A percentile compares a stretch with the other conserved stretches of the same genome.
phyloP scores from a whole-genome alignment of 331 rosid genomes.

The Phaseolus coccineus region DNA sequence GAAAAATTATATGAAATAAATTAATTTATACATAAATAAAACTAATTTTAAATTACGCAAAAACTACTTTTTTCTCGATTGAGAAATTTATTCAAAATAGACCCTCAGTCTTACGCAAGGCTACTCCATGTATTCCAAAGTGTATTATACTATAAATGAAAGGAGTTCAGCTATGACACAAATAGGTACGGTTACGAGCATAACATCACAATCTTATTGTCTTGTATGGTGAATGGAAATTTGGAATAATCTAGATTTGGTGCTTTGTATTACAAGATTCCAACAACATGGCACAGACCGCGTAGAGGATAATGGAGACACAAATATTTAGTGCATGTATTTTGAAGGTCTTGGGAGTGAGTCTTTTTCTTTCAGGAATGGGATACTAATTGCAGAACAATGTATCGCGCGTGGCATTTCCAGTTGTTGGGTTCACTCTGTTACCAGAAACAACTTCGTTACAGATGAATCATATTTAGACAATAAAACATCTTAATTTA shows the following conservation, averaged over 20 bases:
- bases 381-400: conserved; percentile 71
- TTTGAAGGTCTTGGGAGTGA: conserved; percentile 17
- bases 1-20: too few relatives aligned
- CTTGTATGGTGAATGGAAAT: not conserved
- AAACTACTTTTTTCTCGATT: too few relatives aligned
- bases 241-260: not conserved
- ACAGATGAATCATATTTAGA: conserved; percentile 24
- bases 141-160: not conserved
- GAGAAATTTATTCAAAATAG: too few relatives aligned
- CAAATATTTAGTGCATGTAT: not conserved
- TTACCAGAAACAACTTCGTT: conserved; percentile 37
- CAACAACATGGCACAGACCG: not conserved
- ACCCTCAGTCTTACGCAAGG: not conserved
- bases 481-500: not conserved
- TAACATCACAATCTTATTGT: not conserved
- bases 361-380: conserved; percentile 37
- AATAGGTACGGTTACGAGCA: conserved; percentile 8
- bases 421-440: conserved; percentile 84
- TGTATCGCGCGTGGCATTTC: conserved; percentile 82
- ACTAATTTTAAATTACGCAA: too few relatives aligned
- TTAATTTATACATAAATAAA: too few relatives aligned
- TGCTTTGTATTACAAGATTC: not conserved
- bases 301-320: not conserved
- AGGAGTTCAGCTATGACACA: not conserved
- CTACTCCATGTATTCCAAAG: not conserved